A percentile compares a stretch with the other conserved stretches of the same genome.
Evolutionary conservation across 2,329 filamentous ascomycete genomes (phyloP).

Genomic region (Pseudocercospora vitis): DNA sequence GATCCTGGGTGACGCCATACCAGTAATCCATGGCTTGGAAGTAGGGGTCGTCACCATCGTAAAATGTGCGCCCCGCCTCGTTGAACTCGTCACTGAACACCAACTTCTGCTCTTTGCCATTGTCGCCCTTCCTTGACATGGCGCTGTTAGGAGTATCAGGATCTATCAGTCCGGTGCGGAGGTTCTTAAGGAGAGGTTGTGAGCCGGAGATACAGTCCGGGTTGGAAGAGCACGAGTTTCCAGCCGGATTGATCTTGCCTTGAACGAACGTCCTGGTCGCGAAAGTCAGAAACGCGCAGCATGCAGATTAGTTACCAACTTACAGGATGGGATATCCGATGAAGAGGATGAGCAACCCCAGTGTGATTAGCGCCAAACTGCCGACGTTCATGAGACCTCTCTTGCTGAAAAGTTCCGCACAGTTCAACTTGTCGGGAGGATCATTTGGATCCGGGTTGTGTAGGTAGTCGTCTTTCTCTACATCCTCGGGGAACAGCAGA

Average conservation of each 20-base stretch:
- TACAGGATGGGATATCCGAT: constrained; percentile 70
- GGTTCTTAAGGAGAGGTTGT: constrained; percentile 58
- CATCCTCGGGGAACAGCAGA: constrained; percentile 68
- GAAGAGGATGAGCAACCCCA: constrained; percentile 65
- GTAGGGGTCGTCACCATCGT: constrained; percentile 68
- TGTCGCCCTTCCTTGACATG: constrained; percentile 55
- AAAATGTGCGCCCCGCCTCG: constrained; percentile 65
- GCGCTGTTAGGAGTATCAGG: constrained; percentile 64
- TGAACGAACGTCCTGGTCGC: constrained; percentile 58
- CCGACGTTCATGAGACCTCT: constrained; percentile 66
- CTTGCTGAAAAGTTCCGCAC: constrained; percentile 63
- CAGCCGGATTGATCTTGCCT: constrained; percentile 41
- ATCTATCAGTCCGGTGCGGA: constrained; percentile 63
- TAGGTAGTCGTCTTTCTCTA: constrained; percentile 71
- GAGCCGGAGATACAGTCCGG: constrained; percentile 50
- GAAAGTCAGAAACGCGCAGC: constrained; percentile 15
- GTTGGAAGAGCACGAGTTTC: constrained; percentile 43
- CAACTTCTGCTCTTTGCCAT: constrained; percentile 63
- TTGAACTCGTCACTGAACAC: constrained; percentile 74
- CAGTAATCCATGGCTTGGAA: constrained; percentile 68
- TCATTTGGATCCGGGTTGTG: constrained; percentile 70
- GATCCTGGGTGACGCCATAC: constrained; percentile 68
- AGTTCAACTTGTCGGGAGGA: constrained; percentile 55
- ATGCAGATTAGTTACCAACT: constrained; percentile 30
- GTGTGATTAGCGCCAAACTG: constrained; percentile 58